These are phyloP conservation scores for Dioszegia hungarica DNA, from an alignment of 768 basidiomycete species.

Conservation along the genomic window DNA sequence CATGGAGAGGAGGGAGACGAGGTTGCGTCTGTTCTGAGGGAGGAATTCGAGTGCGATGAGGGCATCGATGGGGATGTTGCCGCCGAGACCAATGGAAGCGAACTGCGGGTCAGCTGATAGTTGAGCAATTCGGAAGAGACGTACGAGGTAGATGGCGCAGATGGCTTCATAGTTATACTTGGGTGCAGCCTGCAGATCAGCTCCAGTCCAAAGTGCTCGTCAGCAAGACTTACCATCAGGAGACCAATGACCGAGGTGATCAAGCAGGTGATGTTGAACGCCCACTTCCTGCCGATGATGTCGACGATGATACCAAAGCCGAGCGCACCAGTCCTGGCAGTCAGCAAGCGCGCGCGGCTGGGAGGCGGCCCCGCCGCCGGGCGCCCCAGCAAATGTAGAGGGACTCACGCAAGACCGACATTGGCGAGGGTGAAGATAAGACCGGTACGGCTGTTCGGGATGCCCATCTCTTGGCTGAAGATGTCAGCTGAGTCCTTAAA, in stretches of 20 bases:
- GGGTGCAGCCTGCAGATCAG: slow-evolving; percentile 37
- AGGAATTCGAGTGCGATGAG: slow-evolving; percentile 48
- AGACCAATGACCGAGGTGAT: slow-evolving; percentile 50
- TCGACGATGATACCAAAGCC: slow-evolving; percentile 47
- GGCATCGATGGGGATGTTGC: slow-evolving; percentile 51
- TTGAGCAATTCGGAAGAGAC: too few species aligned
- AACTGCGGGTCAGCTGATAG: too few species aligned
- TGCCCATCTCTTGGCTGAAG: slow-evolving; percentile 34
- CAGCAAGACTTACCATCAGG: slow-evolving; percentile 27
- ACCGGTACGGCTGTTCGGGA: slow-evolving; percentile 21
- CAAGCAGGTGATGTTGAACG: slow-evolving; percentile 51
- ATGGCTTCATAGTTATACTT: slow-evolving; percentile 49
- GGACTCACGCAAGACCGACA: slow-evolving; percentile 42
- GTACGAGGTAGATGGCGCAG: slow-evolving; percentile 46
- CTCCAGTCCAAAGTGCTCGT: neutral
- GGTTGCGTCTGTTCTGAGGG: slow-evolving; percentile 49
- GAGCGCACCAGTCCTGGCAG: slow-evolving; percentile 38
- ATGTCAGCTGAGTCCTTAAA: too few species aligned
- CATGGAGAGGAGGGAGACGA: slow-evolving; percentile 55
- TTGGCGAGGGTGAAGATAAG: slow-evolving; percentile 47
- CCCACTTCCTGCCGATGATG: slow-evolving; percentile 49
- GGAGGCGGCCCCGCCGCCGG: neutral
- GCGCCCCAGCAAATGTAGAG: too few species aligned
- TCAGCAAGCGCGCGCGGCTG: neutral
- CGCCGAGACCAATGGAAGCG: slow-evolving; percentile 44